Evolutionary conservation across 1,284 basidiomycete species (phyloP).

Genomic region (Heliocybe sulcata): DNA sequence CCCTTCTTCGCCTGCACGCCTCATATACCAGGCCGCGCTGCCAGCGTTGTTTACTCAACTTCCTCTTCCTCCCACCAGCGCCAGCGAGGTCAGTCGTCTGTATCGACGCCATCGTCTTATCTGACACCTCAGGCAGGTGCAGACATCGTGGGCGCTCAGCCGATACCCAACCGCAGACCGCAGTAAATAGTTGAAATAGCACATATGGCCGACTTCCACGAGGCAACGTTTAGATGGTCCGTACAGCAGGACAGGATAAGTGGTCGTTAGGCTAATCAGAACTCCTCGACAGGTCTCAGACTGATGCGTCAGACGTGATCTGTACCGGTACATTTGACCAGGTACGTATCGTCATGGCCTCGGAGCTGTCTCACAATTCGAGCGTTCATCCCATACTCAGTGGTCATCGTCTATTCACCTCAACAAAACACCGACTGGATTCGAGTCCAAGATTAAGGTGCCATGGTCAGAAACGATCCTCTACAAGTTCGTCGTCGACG

Average conservation of each 20-base stretch:
- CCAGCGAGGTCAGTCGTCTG: constrained; percentile 2
- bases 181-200: neutral
- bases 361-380: constrained; percentile 5
- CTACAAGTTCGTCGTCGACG: constrained; percentile 81
- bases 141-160: neutral
- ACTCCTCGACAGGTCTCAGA: constrained; percentile 42
- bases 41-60: neutral
- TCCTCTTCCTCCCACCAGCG: neutral
- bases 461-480: constrained; percentile 58
- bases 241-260: constrained; percentile 10
- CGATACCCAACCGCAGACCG: neutral
- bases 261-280: neutral
- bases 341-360: constrained; percentile 34
- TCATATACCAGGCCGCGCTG: neutral
- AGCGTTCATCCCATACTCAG: constrained; percentile 24
- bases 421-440: constrained; percentile 43
- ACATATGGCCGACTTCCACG: constrained; percentile 35
- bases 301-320: constrained; percentile 51
- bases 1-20: neutral
- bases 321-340: constrained; percentile 75
- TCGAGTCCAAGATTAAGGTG: constrained; percentile 45
- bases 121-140: constrained; percentile 20
- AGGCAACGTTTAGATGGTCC: constrained; percentile 40
- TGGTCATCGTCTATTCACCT: constrained; percentile 61
- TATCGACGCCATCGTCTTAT: constrained; percentile 47